Base-by-base conservation (phyloP, 495 filamentous ascomycete genomes). In the Glarea lozoyensis region DNA sequence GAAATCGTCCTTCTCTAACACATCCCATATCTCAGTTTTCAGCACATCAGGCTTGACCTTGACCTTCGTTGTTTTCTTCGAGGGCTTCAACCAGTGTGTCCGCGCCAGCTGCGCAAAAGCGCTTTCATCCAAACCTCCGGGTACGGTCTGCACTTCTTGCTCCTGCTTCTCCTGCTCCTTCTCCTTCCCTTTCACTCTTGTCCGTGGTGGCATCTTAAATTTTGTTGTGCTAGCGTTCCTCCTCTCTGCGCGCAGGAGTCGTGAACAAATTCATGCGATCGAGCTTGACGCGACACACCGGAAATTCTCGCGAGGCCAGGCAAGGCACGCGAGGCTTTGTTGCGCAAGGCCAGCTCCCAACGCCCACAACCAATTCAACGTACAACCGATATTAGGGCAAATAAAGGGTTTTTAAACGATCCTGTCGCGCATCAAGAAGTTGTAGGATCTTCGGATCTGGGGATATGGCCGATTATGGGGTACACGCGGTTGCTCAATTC, bases 21-120 rank as follows among this genome's bases (percentile, higher is more conserved):
- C 70, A 64, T 92, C 88, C 86, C 92, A 99, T 31, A 99, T 81
- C 50, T 90, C 84, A 49, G 75, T 73, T 65, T 94, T 92, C 51
- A 97, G 67, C 41, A 89, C 77, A 46, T 93, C 84, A 27, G 81
- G 78, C 68, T 86, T 92, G 55, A 86, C 81, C 66, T 86, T 92
- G 56, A 86, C 79, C 34, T 66, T 69, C 30, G 58, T 46, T 11
- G 64, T 35, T 44, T 70, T 64, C 58, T 82, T 83, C 9, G 65
- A 60, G 3, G 62, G 61, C 60, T 79, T 81, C 45, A 90, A 68
- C 92, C 92, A 99, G 62, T 93, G 72, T 54, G 82, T 76, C 50
- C 80, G 75, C 41, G 92, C 93, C 45, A 94, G 68, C 55, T 81
- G 76, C 54, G 84, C 82, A 73, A 88, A 94, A 54, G 79, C 73